phyloP scores from a whole-genome alignment of 179 eudicot genomes.

The Vitellaria paradoxa region DNA sequence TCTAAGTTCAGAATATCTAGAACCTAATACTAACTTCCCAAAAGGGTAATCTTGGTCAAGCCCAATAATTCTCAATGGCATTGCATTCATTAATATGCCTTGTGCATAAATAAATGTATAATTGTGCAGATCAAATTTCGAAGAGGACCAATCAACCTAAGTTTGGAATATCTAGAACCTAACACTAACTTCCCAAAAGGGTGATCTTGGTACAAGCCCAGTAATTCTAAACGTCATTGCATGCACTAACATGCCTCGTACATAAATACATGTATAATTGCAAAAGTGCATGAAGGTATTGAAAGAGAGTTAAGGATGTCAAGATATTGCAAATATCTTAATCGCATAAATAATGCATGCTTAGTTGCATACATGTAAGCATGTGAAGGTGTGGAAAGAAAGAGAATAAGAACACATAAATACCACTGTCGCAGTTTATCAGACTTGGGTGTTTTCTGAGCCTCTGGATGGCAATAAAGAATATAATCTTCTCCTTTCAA shows the following conservation, averaged over 20 bases:
- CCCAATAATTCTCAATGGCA: no score
- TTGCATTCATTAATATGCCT: background rate
- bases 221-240: background rate
- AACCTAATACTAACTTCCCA: conserved; percentile 6
- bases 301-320: background rate
- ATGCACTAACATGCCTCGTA: background rate
- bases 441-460: conserved; percentile 73
- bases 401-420: conserved; percentile 11
- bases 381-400: background rate
- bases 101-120: background rate
- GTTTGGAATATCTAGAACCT: background rate
- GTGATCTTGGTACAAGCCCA: background rate
- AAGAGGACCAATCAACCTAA: background rate
- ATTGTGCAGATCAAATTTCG: background rate
- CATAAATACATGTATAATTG: background rate
- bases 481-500: conserved; percentile 80
- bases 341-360: background rate
- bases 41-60: no score
- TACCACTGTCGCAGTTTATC: conserved; percentile 83
- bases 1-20: conserved; percentile 30
- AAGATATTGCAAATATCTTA: background rate
- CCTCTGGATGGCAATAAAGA: conserved; percentile 79
- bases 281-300: background rate
- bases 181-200: background rate
- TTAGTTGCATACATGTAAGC: background rate